These are phyloP conservation scores for Diplodia seriata DNA, from an alignment of 2,329 filamentous ascomycete species.

Conservation along the genomic window DNA sequence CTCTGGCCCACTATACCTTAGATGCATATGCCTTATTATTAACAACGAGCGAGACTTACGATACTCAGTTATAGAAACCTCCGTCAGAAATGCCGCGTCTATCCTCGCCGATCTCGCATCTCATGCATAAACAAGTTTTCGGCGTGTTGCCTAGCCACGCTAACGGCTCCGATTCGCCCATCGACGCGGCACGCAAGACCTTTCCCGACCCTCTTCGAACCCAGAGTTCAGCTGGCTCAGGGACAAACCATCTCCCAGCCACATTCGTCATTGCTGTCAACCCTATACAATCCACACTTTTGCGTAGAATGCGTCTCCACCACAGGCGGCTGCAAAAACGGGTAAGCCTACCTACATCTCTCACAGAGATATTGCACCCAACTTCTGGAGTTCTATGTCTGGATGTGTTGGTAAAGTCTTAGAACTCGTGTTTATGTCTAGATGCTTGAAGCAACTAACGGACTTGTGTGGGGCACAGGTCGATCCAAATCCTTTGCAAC, in stretches of 20 bases:
- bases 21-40: neutral
- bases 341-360: too few species aligned
- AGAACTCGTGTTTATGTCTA: too few species aligned
- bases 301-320: neutral
- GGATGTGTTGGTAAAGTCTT: too few species aligned
- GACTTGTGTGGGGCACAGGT: too few species aligned
- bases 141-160: neutral
- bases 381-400: too few species aligned
- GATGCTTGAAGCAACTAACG: too few species aligned
- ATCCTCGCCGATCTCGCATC: neutral
- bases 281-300: neutral
- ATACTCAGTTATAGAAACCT: neutral
- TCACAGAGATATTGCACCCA: too few species aligned
- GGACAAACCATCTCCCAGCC: neutral
- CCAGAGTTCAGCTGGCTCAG: neutral
- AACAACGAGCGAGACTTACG: neutral
- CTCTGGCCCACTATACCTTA: conserved; percentile 1
- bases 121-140: neutral
- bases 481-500: too few species aligned
- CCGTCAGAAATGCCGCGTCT: neutral
- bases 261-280: neutral
- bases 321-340: too few species aligned
- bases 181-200: neutral
- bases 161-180: neutral
- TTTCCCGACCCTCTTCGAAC: neutral